A percentile compares a stretch with the other conserved stretches of the same genome.
phyloP scores from a whole-genome alignment of 768 basidiomycete species.

The Rhizopogon vulgaris region DNA sequence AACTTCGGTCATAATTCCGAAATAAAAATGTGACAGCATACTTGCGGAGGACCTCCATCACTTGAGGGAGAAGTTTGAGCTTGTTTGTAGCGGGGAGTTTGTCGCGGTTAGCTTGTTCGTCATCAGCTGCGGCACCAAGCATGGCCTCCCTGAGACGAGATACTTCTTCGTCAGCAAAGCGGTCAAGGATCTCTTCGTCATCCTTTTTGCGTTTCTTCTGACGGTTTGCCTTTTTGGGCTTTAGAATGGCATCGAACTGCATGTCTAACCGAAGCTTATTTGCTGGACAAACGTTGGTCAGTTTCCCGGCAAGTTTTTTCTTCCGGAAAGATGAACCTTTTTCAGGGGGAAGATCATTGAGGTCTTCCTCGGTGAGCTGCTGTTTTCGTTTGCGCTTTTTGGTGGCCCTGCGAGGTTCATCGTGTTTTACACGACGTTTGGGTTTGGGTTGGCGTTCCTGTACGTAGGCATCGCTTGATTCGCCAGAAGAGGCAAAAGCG shows the following conservation, averaged over 20 bases:
- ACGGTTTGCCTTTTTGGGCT: constrained; percentile 64
- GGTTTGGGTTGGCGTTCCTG: constrained; percentile 25
- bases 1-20: not conserved
- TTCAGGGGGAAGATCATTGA: constrained; percentile 67
- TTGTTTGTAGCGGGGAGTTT: constrained; percentile 82
- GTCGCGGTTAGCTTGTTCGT: constrained; percentile 72
- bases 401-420: constrained; percentile 28
- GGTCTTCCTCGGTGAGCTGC: constrained; percentile 55
- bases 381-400: constrained; percentile 58
- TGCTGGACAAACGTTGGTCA: constrained; percentile 36
- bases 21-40: constrained; percentile 32
- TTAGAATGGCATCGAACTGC: constrained; percentile 82
- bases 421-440: constrained; percentile 25
- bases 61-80: constrained; percentile 78
- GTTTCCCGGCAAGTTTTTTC: not conserved
- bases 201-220: constrained; percentile 70
- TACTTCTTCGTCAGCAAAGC: constrained; percentile 86
- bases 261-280: constrained; percentile 74
- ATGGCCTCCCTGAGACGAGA: constrained; percentile 84
- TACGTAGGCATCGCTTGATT: constrained; percentile 51
- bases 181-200: constrained; percentile 77
- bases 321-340: constrained; percentile 46
- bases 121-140: constrained; percentile 80
- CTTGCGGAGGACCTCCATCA: constrained; percentile 93
- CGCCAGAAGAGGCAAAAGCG: constrained; percentile 29